phyloP scores from a whole-genome alignment of 164 flowering plant species.

The Stephania japonica region DNA sequence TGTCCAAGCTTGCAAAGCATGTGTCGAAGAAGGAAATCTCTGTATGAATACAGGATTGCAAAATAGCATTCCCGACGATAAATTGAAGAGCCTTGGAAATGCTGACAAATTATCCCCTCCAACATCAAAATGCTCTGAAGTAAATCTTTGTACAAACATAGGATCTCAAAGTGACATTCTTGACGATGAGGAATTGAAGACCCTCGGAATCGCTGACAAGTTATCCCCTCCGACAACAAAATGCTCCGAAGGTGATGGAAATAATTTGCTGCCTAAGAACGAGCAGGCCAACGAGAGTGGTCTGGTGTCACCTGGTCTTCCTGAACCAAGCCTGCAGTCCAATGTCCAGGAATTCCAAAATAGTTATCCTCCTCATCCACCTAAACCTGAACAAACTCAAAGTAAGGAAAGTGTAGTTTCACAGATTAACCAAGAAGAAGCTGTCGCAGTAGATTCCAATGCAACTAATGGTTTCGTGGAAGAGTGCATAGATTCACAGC shows the following conservation, averaged over 20 bases:
- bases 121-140: background rate
- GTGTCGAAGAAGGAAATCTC: constrained; percentile 18
- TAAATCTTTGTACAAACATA: background rate
- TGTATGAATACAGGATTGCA: background rate
- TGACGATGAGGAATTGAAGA: constrained; percentile 7
- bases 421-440: constrained; percentile 14
- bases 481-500: constrained; percentile 1
- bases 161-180: background rate
- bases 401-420: constrained; percentile 1
- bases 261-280: background rate
- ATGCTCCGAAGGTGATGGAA: background rate
- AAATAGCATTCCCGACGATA: background rate
- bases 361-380: constrained; percentile 4
- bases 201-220: background rate
- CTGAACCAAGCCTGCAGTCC: background rate
- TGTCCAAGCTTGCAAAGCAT: constrained; percentile 40
- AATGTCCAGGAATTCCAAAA: constrained; percentile 17
- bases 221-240: background rate
- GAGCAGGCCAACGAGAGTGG: constrained; percentile 7
- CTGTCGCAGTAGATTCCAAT: constrained; percentile 6
- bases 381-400: constrained; percentile 5
- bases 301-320: constrained; percentile 1
- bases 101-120: constrained; percentile 5
- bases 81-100: constrained; percentile 8
- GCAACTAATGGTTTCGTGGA: constrained; percentile 3